Percentiles rank a stretch among this genome's conserved stretches.
These are phyloP conservation scores for Monosporozyma unispora DNA, from an alignment of 805 yeast genomes.

Conservation along the genomic window DNA sequence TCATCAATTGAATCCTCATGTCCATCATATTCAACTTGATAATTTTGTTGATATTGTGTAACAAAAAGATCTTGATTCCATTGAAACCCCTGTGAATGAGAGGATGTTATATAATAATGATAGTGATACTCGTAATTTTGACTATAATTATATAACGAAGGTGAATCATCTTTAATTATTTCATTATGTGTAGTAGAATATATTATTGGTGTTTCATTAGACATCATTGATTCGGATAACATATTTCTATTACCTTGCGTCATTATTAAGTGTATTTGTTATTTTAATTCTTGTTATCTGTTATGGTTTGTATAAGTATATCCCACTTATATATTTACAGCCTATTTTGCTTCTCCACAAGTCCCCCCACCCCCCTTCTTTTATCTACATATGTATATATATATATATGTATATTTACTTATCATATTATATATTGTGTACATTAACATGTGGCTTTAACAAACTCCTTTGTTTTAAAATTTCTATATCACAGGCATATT, in stretches of 20 bases:
- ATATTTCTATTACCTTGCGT: not conserved
- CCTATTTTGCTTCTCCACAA: too few species aligned
- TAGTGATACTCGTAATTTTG: not conserved
- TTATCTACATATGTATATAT: too few species aligned
- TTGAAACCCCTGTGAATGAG: slow-evolving; percentile 62
- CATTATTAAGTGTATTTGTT: too few species aligned
- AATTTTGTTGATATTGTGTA: slow-evolving; percentile 53
- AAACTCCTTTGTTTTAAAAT: too few species aligned
- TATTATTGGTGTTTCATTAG: slow-evolving; percentile 4
- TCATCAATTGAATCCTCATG: slow-evolving; percentile 9
- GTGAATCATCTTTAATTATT: not conserved
- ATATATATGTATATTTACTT: too few species aligned
- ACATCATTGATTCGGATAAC: slow-evolving; percentile 2
- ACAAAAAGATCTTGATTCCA: slow-evolving; percentile 77
- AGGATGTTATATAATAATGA: slow-evolving; percentile 14
- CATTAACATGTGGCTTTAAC: too few species aligned
- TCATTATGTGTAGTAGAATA: slow-evolving; percentile 1
- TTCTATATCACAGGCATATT: too few species aligned
- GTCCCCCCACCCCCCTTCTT: too few species aligned
- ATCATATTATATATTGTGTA: too few species aligned
- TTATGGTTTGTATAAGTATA: not conserved
- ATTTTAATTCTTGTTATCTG: too few species aligned
- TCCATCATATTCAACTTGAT: slow-evolving; percentile 27
- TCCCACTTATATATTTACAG: too few species aligned
- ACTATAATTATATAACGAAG: not conserved